Base-by-base conservation (phyloP, 1,139 yeast genomes). In the Debaryomyces coudertii region DNA sequence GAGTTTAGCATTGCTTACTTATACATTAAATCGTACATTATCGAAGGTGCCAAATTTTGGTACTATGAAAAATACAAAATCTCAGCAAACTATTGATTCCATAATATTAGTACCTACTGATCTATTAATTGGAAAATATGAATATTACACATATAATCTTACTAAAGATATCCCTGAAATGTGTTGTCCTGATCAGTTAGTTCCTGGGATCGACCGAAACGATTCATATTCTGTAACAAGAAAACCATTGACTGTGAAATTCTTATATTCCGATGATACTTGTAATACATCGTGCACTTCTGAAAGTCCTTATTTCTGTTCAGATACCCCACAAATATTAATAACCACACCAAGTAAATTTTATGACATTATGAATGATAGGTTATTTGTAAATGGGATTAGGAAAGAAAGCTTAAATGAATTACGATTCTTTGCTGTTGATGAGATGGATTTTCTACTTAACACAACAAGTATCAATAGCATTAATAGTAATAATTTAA, bases 41-140 rank as follows among this genome's bases (percentile, higher is more conserved):
- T 51, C 60, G 0, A 48, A 59, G 24, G 52, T 56, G 0, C 70
- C 69, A 1, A 50, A 49, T 20, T 58, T 56, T 41, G 59, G 58
- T 7, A 25, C 46, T 4, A 42, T 58, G 8, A 40, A 29, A 18
- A 28, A 28, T 28, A 16, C 33, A 14, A 20, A 41, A 50, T 9
- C 50, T 50, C 2, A 34, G 36, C 8, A 46, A 22, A 30, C 51
- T 7, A 49, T 57, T 4, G 64, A 63, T 36, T 50, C 60, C 20
- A 45, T 66, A 3, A 58, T 68, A 22, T 33, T 69, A 4, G 71
- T 64, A 1, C 71, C 73, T 2, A 64, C 69, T 7, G 59, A 58
- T 31, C 56, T 52, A 7, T 30, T 61, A 37, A 58, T 68, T 8
- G 50, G 53, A 14, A 55, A 57, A 40, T 68, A 65, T 43, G 46